Base-by-base conservation (phyloP, 75 land plant species). In the Cryptomeria japonica region DNA sequence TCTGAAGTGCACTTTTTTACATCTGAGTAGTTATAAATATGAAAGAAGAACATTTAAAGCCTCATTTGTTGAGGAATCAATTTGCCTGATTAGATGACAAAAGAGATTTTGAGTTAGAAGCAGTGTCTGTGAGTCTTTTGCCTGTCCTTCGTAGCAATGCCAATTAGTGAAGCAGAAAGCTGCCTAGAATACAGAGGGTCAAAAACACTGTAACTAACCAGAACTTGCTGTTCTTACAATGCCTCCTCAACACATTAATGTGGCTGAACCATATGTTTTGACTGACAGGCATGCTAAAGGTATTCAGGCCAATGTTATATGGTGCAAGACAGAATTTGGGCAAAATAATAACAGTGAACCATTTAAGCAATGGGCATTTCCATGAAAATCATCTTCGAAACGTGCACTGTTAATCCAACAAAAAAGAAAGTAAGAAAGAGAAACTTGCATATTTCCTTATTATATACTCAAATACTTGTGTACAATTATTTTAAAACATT, bases 391-490 rank as follows among this genome's bases (percentile, higher is more conserved):
- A 19, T 58, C 64, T 58, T 58, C 4, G 5, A 58, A 4, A 22
- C 4, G n/a, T 25, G n/a, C n/a, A 25, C 70, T 64, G 31, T 64
- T 64, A 25, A 64, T 64, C 70, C 70, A 5, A 64, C 7, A 25
- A 64, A 64, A 25, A 58, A 58, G 8, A 64, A 64, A 25, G 1
- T 7, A 28, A 64, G 31, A 64, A 64, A 25, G 31, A 64, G 70
- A 64, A 34, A 75, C 16, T 75, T 75, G 77, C 77, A 75, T 75
- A 32, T 34, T 75, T 75, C 77, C 37, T 75, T 75, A 72, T 32
- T 75, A 75, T 75, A 32, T 75, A 75, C 77, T 75, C 77, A 75
- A 75, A 75, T 75, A 75, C 37, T 75, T 75, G 77, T 75, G 77
- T 75, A 34, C 77, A 34, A 75, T 75, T 34, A 75, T 75, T 75